Conservation (phyloP, 1,139 yeast genomes). For the Wickerhamomyces sp. region DNA sequence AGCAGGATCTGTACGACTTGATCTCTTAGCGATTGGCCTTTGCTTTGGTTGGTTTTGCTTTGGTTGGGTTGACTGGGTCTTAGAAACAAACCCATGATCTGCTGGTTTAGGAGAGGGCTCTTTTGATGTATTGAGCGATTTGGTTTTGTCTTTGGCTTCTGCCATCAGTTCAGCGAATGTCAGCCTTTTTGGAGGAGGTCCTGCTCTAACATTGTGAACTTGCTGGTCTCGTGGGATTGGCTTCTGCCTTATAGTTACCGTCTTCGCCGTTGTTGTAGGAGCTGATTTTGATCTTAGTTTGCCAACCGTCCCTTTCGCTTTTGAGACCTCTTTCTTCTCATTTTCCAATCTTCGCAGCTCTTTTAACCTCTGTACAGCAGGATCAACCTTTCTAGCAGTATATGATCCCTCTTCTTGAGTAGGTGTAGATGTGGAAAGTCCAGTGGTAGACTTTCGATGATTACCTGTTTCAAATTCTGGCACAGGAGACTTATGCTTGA, state of each 20-base stretch:
- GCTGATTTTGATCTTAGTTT: conserved; percentile 14
- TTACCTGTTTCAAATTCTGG: not conserved
- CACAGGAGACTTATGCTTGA: conserved; percentile 15
- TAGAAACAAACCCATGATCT: conserved; percentile 1
- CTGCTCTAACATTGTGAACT: conserved; percentile 7
- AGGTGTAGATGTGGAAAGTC: not conserved
- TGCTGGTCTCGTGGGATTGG: conserved; percentile 10
- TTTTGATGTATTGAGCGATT: conserved; percentile 10
- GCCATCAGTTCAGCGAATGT: conserved; percentile 66
- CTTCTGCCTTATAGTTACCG: not conserved
- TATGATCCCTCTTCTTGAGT: not conserved
- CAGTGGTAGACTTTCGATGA: not conserved
- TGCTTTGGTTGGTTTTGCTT: not conserved
- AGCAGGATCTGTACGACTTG: conserved; percentile 1
- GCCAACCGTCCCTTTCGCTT: not conserved
- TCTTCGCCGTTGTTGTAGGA: conserved; percentile 5
- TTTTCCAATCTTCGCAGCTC: conserved; percentile 57
- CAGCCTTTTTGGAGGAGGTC: conserved; percentile 39
- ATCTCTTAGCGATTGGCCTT: too few relatives aligned
- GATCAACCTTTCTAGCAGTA: conserved; percentile 29
- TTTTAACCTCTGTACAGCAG: conserved; percentile 49
- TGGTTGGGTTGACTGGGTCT: conserved; percentile 4
- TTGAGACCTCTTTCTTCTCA: conserved; percentile 36
- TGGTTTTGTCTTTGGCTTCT: conserved; percentile 47
- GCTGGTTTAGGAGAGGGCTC: conserved; percentile 4